phyloP scores from a whole-genome alignment of 371 early-diverging fungal species.

The Lichtheimia corymbifera region DNA sequence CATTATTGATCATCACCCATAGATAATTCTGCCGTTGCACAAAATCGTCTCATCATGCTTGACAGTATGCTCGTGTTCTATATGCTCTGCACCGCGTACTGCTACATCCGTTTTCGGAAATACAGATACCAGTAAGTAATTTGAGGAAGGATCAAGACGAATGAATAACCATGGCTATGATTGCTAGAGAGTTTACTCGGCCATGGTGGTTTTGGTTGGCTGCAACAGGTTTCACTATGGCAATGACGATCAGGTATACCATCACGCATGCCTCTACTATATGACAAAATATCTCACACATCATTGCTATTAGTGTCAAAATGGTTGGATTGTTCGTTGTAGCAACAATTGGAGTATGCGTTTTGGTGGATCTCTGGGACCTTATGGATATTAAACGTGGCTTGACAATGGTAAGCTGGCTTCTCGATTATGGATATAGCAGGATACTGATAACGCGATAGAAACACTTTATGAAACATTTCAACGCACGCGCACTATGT shows the following conservation, averaged over 20 bases:
- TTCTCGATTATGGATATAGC: not conserved
- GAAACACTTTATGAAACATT: constrained; percentile 68
- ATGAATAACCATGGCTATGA: not conserved
- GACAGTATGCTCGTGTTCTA: constrained; percentile 93
- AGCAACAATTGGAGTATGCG: constrained; percentile 81
- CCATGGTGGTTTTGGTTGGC: constrained; percentile 83
- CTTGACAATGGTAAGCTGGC: constrained; percentile 59
- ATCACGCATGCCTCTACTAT: not conserved
- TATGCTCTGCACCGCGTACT: constrained; percentile 77
- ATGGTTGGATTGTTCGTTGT: constrained; percentile 94
- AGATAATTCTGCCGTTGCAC: constrained; percentile 91
- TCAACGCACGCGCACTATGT: constrained; percentile 64
- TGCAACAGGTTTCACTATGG: constrained; percentile 70
- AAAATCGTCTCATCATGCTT: constrained; percentile 90
- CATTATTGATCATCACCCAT: not conserved
- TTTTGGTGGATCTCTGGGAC: constrained; percentile 90
- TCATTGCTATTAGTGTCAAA: constrained; percentile 71
- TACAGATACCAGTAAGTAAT: constrained; percentile 60
- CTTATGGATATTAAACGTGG: constrained; percentile 84
- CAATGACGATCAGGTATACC: constrained; percentile 64
- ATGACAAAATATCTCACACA: not conserved
- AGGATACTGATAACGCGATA: constrained; percentile 16
- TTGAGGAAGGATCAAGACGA: not conserved
- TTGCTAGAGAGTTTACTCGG: constrained; percentile 46
- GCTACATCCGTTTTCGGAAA: constrained; percentile 87